Conservation (phyloP, 306 rosid species). For the Sophora flavescens region DNA sequence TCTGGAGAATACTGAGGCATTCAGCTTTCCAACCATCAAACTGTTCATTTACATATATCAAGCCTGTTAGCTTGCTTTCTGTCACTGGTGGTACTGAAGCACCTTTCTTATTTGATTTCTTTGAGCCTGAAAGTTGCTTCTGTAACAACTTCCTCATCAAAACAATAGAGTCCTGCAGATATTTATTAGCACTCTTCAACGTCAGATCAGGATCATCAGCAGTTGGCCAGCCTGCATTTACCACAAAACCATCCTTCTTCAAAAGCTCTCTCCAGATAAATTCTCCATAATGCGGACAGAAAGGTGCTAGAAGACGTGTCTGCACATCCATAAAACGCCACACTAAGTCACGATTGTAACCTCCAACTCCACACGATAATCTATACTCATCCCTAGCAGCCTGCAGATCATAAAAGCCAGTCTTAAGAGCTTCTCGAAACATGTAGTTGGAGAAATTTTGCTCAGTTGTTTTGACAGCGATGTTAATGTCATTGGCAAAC, state of each 20-base stretch:
- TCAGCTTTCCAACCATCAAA: conserved; percentile 92
- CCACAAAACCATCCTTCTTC: conserved; percentile 84
- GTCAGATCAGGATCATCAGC: conserved; percentile 77
- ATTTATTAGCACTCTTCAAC: conserved; percentile 80
- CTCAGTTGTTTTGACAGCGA: conserved; percentile 80
- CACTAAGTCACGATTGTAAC: conserved; percentile 75
- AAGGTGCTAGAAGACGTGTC: conserved; percentile 87
- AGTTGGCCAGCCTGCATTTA: conserved; percentile 90
- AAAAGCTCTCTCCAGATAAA: conserved; percentile 83
- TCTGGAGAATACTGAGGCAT: conserved; percentile 73
- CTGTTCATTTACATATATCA: conserved; percentile 82
- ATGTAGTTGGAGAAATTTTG: conserved; percentile 74
- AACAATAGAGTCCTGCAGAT: conserved; percentile 85
- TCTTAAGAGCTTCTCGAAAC: conserved; percentile 91
- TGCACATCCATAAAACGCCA: conserved; percentile 91
- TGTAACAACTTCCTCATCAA: conserved; percentile 88
- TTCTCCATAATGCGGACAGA: conserved; percentile 94
- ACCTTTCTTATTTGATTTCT: conserved; percentile 67
- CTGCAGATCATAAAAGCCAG: conserved; percentile 92
- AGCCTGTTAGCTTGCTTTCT: conserved; percentile 64
- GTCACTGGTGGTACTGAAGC: conserved; percentile 54
- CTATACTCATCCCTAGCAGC: conserved; percentile 93
- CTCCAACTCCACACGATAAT: conserved; percentile 74
- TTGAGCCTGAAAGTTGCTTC: conserved; percentile 81
- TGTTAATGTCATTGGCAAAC: conserved; percentile 84